Evolutionary conservation across 139 green algal genomes (phyloP), one percentile per base, ranked within the genome.

Genomic region (Asterochloris erici): DNA sequence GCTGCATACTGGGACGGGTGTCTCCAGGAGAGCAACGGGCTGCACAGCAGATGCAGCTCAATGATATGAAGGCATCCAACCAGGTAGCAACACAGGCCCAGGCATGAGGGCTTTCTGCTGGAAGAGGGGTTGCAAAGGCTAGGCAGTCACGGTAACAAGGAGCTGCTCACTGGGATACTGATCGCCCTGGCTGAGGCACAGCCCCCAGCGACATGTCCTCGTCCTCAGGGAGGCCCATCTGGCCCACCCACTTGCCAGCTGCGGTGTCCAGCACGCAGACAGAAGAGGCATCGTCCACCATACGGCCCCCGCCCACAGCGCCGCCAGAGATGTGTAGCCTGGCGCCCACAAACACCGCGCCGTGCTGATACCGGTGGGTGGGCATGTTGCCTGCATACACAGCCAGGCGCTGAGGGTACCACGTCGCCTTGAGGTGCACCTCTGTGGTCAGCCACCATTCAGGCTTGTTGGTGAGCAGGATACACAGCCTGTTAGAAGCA

Each of bases 271-370:
- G 90, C 78, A 96, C 92, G 24, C 97, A 94, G 2, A 95, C 90
- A 12, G 91, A 90, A 13, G 90, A 87, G 19, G 83, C 85, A 77
- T 97, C 93, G 14, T 99, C 95, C 69, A 99, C 96, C 93, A 99
- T 98, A 14, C 93, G 84, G 12, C 97, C 97, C 11, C 97, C 97
- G 11, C 97, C 97, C 15, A 99, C 92, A 1, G 97, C 96, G 23
- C 97, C 97, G 23, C 97, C 97, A n/a, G 91, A 94, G 23, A 99
- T 95, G 86, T 99, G 96, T 84, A 99, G 79, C 27, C 97, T 85
- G 24, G 93, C 92, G 68, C 93, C 94, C 9, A 98, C 96, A 94
- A 99, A 99, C 24, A 98, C 94, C 11, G 94, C 93, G 9, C 92
- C 93, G 84, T 99, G 97, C 90, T 99, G 97, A 86, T 99, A 99